Evolutionary conservation across 805 yeast species (phyloP).

Genomic region (Metschnikowia cubensis): DNA sequence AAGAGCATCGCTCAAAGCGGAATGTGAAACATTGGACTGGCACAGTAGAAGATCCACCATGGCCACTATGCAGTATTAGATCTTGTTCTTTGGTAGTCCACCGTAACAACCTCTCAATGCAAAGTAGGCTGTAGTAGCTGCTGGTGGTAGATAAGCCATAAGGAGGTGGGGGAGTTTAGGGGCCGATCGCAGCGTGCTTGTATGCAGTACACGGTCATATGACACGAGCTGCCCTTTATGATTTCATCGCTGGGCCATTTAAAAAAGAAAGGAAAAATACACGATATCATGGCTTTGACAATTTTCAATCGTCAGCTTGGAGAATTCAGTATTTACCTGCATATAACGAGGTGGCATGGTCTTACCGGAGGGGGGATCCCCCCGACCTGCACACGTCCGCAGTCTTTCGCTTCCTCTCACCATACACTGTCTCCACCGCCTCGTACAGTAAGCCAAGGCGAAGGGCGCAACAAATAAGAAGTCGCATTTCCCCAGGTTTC

Average conservation of each 20-base stretch:
- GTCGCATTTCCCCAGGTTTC: slow-evolving; percentile 1
- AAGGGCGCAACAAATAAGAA: background rate
- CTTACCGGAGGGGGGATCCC: background rate
- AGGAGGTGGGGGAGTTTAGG: background rate
- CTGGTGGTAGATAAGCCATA: background rate
- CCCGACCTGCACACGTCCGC: background rate
- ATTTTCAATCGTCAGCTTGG: too few species aligned
- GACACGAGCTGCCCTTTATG: background rate
- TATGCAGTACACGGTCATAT: background rate
- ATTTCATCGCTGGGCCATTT: too few species aligned
- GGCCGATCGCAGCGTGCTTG: background rate
- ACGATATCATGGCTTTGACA: too few species aligned
- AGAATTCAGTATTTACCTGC: background rate
- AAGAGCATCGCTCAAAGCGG: background rate
- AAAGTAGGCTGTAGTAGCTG: background rate
- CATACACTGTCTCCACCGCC: slow-evolving; percentile 4
- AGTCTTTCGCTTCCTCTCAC: slow-evolving; percentile 4
- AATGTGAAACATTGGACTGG: background rate
- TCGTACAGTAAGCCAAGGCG: background rate
- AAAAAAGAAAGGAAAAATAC: too few species aligned
- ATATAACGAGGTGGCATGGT: background rate
- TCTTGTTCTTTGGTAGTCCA: background rate
- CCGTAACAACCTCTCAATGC: background rate
- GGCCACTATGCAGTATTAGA: background rate
- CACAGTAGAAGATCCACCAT: background rate